Evolutionary conservation across 768 basidiomycete genomes (phyloP).

Genomic region (Ramaria sp.): DNA sequence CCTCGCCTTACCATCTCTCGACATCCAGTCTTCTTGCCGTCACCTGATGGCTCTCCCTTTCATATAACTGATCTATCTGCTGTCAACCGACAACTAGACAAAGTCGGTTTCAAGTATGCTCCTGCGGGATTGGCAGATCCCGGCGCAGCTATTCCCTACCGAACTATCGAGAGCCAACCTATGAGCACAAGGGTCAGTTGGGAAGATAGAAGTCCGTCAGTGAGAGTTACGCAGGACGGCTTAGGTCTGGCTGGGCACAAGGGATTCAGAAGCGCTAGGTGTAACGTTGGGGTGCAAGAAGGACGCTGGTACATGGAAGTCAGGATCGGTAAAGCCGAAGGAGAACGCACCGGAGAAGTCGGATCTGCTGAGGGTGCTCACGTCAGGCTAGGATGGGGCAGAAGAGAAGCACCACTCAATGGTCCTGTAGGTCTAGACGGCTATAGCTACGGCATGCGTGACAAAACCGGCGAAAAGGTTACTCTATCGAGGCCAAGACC

Average conservation of each 20-base stretch:
- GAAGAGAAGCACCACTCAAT: slow-evolving; percentile 89
- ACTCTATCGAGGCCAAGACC: slow-evolving; percentile 69
- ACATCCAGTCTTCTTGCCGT: slow-evolving; percentile 55
- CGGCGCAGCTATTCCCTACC: slow-evolving; percentile 49
- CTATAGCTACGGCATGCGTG: slow-evolving; percentile 85
- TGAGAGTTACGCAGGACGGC: slow-evolving; percentile 73
- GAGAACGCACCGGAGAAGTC: slow-evolving; percentile 38
- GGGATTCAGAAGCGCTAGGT: slow-evolving; percentile 84
- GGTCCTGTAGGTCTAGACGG: slow-evolving; percentile 89
- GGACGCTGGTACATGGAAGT: slow-evolving; percentile 96
- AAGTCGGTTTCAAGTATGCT: slow-evolving; percentile 63
- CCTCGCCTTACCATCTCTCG: slow-evolving; percentile 67
- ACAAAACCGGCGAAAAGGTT: slow-evolving; percentile 88
- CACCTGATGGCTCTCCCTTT: slow-evolving; percentile 42
- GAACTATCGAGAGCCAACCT: slow-evolving; percentile 74
- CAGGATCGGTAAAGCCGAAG: slow-evolving; percentile 63
- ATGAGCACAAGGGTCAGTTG: slow-evolving; percentile 64
- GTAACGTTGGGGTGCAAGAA: slow-evolving; percentile 80
- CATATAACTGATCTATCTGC: slow-evolving; percentile 61
- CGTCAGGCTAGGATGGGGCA: slow-evolving; percentile 84
- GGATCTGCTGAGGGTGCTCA: slow-evolving; percentile 58
- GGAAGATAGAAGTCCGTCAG: slow-evolving; percentile 81
- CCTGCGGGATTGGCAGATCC: slow-evolving; percentile 65
- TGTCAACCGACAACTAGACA: slow-evolving; percentile 40
- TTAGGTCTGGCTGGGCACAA: slow-evolving; percentile 67